phyloP scores from a whole-genome alignment of 2,329 filamentous ascomycete species.

The Madurella mycetomatis region DNA sequence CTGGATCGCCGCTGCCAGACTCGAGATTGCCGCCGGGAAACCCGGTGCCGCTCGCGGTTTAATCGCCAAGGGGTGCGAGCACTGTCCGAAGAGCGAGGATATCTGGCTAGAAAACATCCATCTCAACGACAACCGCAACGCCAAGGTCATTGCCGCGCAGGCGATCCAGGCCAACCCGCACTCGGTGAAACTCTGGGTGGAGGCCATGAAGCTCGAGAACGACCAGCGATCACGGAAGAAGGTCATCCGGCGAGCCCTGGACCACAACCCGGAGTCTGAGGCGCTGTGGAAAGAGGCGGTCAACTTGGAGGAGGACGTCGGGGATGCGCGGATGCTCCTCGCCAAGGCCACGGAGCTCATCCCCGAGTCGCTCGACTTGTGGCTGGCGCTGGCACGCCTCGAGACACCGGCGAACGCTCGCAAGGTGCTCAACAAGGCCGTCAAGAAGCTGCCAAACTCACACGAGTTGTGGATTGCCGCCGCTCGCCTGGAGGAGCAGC shows the following conservation, averaged over 20 bases:
- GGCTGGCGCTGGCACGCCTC: constrained; percentile 86
- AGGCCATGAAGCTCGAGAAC: constrained; percentile 88
- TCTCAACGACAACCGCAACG: constrained; percentile 85
- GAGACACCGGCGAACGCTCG: constrained; percentile 90
- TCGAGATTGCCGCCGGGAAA: constrained; percentile 91
- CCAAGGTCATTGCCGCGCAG: constrained; percentile 89
- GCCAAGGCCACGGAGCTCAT: constrained; percentile 96
- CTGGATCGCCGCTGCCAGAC: constrained; percentile 88
- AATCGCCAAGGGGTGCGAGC: constrained; percentile 81
- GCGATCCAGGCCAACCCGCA: constrained; percentile 88
- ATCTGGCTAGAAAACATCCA: constrained; percentile 95
- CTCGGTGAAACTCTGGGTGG: constrained; percentile 87
- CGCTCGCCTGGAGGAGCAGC: constrained; percentile 82
- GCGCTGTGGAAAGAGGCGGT: constrained; percentile 98
- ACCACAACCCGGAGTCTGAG: constrained; percentile 90
- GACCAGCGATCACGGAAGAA: constrained; percentile 83
- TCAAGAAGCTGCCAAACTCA: constrained; percentile 88
- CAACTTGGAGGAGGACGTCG: constrained; percentile 86
- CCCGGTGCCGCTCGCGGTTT: constrained; percentile 83
- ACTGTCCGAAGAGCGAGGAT: constrained; percentile 91
- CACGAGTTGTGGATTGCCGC: constrained; percentile 97
- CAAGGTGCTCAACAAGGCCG: constrained; percentile 89
- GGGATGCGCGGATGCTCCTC: constrained; percentile 80
- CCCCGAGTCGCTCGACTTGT: constrained; percentile 86
- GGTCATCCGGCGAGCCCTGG: constrained; percentile 84